Conservation (phyloP, 1,284 basidiomycete species). For the Exobasidium cylindrosporum region DNA sequence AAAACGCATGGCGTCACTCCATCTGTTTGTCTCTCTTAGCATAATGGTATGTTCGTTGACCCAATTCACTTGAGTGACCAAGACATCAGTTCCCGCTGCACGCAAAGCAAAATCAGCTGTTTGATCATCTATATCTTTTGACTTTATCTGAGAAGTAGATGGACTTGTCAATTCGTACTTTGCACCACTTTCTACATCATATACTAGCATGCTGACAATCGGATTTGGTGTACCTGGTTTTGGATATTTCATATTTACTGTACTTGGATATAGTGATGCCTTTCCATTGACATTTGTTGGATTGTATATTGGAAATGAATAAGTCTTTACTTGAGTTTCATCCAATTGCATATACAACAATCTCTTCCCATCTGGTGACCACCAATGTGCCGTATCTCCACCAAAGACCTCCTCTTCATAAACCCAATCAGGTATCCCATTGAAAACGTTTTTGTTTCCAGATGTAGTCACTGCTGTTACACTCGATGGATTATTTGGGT, state of each 20-base stretch:
- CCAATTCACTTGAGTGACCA: constrained; percentile 80
- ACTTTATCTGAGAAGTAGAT: constrained; percentile 31
- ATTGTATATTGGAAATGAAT: constrained; percentile 85
- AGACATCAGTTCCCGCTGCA: constrained; percentile 62
- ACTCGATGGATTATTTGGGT: constrained; percentile 10
- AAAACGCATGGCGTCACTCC: constrained; percentile 38
- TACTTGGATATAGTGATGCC: constrained; percentile 36
- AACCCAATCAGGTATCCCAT: constrained; percentile 85
- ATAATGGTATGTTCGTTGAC: constrained; percentile 72
- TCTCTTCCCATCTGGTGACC: constrained; percentile 68
- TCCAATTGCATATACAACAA: constrained; percentile 83
- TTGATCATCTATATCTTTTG: constrained; percentile 49
- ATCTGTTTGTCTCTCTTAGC: constrained; percentile 74
- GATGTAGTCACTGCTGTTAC: constrained; percentile 74
- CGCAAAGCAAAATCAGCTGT: constrained; percentile 60
- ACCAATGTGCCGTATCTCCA: constrained; percentile 73
- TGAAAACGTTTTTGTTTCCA: constrained; percentile 80
- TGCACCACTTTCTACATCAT: constrained; percentile 25
- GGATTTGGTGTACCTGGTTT: constrained; percentile 87
- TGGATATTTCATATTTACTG: constrained; percentile 56
- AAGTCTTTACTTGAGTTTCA: constrained; percentile 82
- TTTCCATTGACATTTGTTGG: constrained; percentile 31
- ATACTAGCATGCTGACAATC: constrained; percentile 73
- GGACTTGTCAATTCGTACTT: constrained; percentile 24
- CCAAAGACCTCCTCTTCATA: constrained; percentile 63